Base-by-base conservation (phyloP, 345 rosid genomes). In the Sisymbrium irio region DNA sequence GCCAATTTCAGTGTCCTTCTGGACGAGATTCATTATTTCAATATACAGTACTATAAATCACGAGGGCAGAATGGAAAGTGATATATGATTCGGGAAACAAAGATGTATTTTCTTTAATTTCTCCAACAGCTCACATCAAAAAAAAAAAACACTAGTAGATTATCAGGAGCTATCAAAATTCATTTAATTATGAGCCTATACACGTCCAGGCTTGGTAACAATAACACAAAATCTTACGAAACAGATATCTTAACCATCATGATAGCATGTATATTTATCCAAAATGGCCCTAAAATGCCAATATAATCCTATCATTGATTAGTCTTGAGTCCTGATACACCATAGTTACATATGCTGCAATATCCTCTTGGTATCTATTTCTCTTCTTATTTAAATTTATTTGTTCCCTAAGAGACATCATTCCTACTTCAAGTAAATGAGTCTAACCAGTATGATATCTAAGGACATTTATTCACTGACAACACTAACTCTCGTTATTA, bases 201-300 rank as follows among this genome's bases (percentile, higher is more conserved):
- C 4, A 30, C 42, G 65, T 27, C 58, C 55, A 32, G 57, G 64
- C 56, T 70, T 22, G 27, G 27, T 71, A 71, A 49, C 55, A 49
- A 60, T 47, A 39, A 60, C 7, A 71, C 5, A 47, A 35, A 32
- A 33, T 59, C 37, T 45, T n/a, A 35, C 9, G 25, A 33, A 70
- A 70, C 46, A 59, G 37, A 55, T 54, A 56, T 28, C 15, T 59
- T 33, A 57, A 30, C 33, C 30, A 0, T 5, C 53, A 41, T 22
- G 64, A 35, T 57, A 22, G 25, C 25, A 22, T 22, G 36, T 44
- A 45, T 20, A 22, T 22, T 22, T 22, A 22, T 22, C 25, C 25
- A 22, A 17, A 71, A 46, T 47, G 50, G 30, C 17, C 28, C 25
- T 58, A 47, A 20, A 10, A 22, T 70, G 36, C 20, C 47, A 59